phyloP scores from a whole-genome alignment of 192 early-diverging fungal genomes.

The Dissophora ornata region DNA sequence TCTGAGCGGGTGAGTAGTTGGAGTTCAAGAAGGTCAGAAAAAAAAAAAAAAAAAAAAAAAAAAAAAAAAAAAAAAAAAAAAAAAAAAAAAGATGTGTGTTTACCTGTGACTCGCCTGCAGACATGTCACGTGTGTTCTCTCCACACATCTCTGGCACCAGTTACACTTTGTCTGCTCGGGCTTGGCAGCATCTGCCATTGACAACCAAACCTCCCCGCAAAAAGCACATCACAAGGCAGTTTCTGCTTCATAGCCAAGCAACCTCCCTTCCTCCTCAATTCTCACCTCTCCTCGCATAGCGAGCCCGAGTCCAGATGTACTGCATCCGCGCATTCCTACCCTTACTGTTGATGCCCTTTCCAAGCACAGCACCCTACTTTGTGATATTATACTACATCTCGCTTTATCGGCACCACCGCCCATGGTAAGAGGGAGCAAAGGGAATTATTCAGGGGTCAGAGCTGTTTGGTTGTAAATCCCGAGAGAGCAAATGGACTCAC shows the following conservation, averaged over 20 bases:
- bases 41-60: not conserved
- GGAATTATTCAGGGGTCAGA: too few species aligned
- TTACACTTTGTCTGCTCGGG: too few species aligned
- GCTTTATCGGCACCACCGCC: slow-evolving; percentile 68
- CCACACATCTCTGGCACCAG: too few species aligned
- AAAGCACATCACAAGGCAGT: too few species aligned
- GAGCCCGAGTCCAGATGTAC: slow-evolving; percentile 59
- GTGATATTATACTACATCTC: slow-evolving; percentile 64
- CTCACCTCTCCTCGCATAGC: not conserved
- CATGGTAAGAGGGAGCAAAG: slow-evolving; percentile 59
- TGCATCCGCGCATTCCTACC: slow-evolving; percentile 71
- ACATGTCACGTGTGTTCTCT: too few species aligned
- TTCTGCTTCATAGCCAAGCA: too few species aligned
- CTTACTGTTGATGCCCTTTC: slow-evolving; percentile 67
- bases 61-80: not conserved
- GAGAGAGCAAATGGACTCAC: too few species aligned
- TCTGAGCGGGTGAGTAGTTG: not conserved
- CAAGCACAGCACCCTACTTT: slow-evolving; percentile 68
- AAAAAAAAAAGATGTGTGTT: not conserved
- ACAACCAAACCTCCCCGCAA: too few species aligned
- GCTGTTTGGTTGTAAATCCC: too few species aligned
- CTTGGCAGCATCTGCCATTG: too few species aligned
- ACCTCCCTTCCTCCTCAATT: too few species aligned
- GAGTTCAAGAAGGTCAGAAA: not conserved
- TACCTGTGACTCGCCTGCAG: too few species aligned